A percentile compares a stretch with the other conserved stretches of the same genome.
These are phyloP conservation scores for Grigorovia transvaalensis DNA, from an alignment of 805 yeast species.

Conservation along the genomic window DNA sequence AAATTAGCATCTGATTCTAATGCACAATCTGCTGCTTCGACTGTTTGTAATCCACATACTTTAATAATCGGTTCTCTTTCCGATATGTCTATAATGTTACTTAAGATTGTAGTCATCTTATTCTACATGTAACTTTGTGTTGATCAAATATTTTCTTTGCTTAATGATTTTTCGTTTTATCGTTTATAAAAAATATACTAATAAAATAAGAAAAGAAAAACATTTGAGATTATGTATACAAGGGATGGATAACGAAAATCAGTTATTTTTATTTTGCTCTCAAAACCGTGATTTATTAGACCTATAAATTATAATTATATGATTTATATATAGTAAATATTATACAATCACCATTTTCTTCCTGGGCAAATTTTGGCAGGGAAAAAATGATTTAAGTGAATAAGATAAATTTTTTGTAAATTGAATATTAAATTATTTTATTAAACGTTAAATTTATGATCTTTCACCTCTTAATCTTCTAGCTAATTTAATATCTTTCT, in stretches of 20 bases:
- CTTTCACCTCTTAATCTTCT: slow-evolving; percentile 97
- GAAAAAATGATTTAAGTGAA: not conserved
- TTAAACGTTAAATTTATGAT: slow-evolving; percentile 37
- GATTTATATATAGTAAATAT: not conserved
- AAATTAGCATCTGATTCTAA: slow-evolving; percentile 62
- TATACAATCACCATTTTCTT: not conserved
- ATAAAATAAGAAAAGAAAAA: not conserved
- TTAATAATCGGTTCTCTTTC: slow-evolving; percentile 41
- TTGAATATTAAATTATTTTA: not conserved
- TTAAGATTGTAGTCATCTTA: not conserved
- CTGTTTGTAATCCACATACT: slow-evolving; percentile 70
- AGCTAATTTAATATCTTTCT: slow-evolving; percentile 96
- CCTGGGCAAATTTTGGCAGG: not conserved
- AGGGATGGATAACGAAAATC: not conserved
- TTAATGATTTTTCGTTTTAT: not conserved
- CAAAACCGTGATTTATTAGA: not conserved
- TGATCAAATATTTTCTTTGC: not conserved
- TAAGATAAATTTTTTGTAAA: not conserved
- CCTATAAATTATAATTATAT: not conserved
- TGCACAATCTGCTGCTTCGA: slow-evolving; percentile 63
- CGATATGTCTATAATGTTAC: not conserved
- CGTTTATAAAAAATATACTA: no score
- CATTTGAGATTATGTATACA: not conserved
- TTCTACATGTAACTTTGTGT: not conserved
- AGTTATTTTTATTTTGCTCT: not conserved